Evolutionary conservation across 768 basidiomycete species (phyloP).

Genomic region (Suillus decipiens): DNA sequence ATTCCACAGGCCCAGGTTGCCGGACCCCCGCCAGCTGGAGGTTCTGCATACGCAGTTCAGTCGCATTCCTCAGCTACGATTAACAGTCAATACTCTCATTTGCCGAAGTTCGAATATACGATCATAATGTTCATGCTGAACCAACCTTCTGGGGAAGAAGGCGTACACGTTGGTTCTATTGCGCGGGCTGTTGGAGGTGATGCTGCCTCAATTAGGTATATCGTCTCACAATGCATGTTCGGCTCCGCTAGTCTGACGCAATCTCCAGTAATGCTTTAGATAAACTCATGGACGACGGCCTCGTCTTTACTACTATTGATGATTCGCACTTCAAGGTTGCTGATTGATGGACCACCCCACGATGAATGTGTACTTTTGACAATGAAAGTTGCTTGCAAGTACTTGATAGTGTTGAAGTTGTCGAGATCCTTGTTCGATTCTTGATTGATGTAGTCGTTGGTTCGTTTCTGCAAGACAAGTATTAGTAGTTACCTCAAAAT

Average conservation of each 20-base stretch:
- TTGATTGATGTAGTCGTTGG: neutral
- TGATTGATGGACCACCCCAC: slow-evolving; percentile 24
- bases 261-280: slow-evolving; percentile 67
- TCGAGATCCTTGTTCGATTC: neutral
- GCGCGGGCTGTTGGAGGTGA: slow-evolving; percentile 61
- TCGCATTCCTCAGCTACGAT: slow-evolving; percentile 26
- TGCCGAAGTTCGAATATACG: slow-evolving; percentile 58
- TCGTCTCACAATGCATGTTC: neutral
- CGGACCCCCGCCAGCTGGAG: slow-evolving; percentile 14
- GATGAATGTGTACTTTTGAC: slow-evolving; percentile 13
- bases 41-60: slow-evolving; percentile 46
- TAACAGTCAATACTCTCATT: slow-evolving; percentile 51
- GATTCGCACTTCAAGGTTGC: slow-evolving; percentile 76
- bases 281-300: slow-evolving; percentile 75
- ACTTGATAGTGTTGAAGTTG: slow-evolving; percentile 1
- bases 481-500: slow-evolving; percentile 11
- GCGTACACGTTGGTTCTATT: slow-evolving; percentile 74
- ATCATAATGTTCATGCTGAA: slow-evolving; percentile 66
- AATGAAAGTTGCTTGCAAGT: neutral
- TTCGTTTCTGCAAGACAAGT: slow-evolving; percentile 3
- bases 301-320: slow-evolving; percentile 78
- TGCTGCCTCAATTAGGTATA: slow-evolving; percentile 65
- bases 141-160: slow-evolving; percentile 55
- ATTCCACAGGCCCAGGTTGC: slow-evolving; percentile 9
- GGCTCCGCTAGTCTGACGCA: slow-evolving; percentile 7